Conservation (phyloP, 805 yeast species). For the Suhomyces emberorum region DNA sequence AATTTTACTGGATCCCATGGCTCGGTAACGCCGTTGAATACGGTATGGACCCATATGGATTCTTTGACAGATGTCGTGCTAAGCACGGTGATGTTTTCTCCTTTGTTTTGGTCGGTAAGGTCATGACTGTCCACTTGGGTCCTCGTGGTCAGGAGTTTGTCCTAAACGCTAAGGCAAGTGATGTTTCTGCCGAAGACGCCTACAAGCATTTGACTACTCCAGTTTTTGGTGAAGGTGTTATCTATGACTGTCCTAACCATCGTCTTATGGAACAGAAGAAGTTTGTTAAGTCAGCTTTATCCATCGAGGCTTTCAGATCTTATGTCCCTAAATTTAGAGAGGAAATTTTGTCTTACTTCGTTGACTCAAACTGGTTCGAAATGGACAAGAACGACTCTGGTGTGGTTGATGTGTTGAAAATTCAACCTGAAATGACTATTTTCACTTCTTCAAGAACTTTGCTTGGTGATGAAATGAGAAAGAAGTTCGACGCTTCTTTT, state of each 20-base stretch:
- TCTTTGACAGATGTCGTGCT: conserved; percentile 72
- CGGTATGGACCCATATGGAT: conserved; percentile 92
- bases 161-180: conserved; percentile 81
- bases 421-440: conserved; percentile 94
- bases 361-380: conserved; percentile 47
- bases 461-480: conserved; percentile 89
- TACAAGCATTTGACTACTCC: conserved; percentile 98
- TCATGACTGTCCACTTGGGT: conserved; percentile 93
- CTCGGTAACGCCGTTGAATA: conserved; percentile 85
- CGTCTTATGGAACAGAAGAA: conserved; percentile 98
- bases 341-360: conserved; percentile 70
- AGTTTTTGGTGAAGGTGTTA: conserved; percentile 95
- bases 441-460: conserved; percentile 93
- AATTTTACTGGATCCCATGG: conserved; percentile 93
- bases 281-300: conserved; percentile 86
- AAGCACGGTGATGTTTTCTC: conserved; percentile 93
- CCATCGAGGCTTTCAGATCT: conserved; percentile 74
- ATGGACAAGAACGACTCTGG: conserved; percentile 39
- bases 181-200: conserved; percentile 95
- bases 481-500: conserved; percentile 73
- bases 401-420: conserved; percentile 62
- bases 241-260: conserved; percentile 92
- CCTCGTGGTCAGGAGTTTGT: conserved; percentile 98
- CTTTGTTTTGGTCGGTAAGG: conserved; percentile 82
- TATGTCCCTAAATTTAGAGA: conserved; percentile 87